Percentiles rank a stretch among this genome's conserved stretches.
phyloP scores from a whole-genome alignment of 176 grass and related monocot species.

The Raddia distichophylla region DNA sequence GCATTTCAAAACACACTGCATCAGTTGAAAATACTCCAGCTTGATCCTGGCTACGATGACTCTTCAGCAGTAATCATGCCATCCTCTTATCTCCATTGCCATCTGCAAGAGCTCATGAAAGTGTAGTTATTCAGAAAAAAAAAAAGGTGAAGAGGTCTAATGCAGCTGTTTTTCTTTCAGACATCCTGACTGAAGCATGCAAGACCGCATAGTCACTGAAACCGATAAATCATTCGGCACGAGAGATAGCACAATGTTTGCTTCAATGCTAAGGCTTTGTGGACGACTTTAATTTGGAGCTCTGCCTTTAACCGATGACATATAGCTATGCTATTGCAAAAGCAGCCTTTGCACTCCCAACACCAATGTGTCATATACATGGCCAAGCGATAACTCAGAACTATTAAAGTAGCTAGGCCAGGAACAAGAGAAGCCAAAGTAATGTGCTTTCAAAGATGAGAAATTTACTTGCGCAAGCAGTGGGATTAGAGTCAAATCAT shows the following conservation, averaged over 20 bases:
- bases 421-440: constrained; percentile 26
- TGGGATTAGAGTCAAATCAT: constrained; percentile 15
- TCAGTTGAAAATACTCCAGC: background rate
- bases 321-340: constrained; percentile 24
- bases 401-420: constrained; percentile 26
- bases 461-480: background rate
- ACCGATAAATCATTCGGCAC: constrained; percentile 41
- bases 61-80: background rate
- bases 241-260: constrained; percentile 20
- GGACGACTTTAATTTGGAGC: constrained; percentile 33
- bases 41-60: background rate
- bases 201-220: background rate
- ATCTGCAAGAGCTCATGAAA: constrained; percentile 17
- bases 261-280: constrained; percentile 44
- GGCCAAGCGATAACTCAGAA: constrained; percentile 34
- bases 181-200: constrained; percentile 24
- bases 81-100: background rate
- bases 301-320: constrained; percentile 23
- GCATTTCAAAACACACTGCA: background rate
- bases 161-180: background rate
- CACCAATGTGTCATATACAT: constrained; percentile 12
- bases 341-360: constrained; percentile 16
- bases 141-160: background rate
- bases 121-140: constrained; percentile 15
- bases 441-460: constrained; percentile 14